A percentile compares a stretch with the other conserved stretches of the same genome.
Conservation (phyloP, 345 rosid genomes). For the Brassica nigra region DNA sequence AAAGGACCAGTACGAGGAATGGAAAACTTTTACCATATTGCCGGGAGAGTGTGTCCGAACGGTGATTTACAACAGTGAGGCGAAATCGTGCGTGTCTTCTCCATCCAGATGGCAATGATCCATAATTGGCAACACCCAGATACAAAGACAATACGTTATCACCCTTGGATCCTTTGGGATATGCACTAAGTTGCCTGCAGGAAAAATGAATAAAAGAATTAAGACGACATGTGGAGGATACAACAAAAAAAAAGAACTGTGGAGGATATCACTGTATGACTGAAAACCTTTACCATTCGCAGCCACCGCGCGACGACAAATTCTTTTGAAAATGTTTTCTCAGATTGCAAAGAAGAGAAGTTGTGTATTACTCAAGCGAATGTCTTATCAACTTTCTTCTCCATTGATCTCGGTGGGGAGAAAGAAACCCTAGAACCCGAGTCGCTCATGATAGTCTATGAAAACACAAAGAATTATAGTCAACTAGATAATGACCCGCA, state of each 20-base stretch:
- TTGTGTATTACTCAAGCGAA: not conserved
- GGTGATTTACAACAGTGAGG: slow-evolving; percentile 63
- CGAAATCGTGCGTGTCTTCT: slow-evolving; percentile 67
- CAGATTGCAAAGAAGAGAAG: not conserved
- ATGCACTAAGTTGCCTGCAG: slow-evolving; percentile 65
- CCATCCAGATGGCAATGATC: slow-evolving; percentile 72
- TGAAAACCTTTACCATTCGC: slow-evolving; percentile 5
- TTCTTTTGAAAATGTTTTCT: not conserved
- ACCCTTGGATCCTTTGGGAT: slow-evolving; percentile 70
- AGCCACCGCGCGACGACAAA: not conserved
- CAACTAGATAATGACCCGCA: no score
- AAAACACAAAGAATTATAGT: no score
- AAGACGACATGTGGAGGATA: no score
- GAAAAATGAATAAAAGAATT: not conserved
- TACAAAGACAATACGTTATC: slow-evolving; percentile 62
- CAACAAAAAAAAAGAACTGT: not conserved
- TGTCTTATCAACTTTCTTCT: not conserved
- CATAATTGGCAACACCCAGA: slow-evolving; percentile 64
- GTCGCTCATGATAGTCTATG: no score
- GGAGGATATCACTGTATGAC: not conserved
- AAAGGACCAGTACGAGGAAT: not conserved
- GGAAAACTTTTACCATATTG: not conserved
- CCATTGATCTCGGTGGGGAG: not conserved
- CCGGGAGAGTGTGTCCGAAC: not conserved
- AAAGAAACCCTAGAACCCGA: not conserved